Base-by-base conservation (phyloP, 176 grass and related monocot genomes). In the Canna indica region DNA sequence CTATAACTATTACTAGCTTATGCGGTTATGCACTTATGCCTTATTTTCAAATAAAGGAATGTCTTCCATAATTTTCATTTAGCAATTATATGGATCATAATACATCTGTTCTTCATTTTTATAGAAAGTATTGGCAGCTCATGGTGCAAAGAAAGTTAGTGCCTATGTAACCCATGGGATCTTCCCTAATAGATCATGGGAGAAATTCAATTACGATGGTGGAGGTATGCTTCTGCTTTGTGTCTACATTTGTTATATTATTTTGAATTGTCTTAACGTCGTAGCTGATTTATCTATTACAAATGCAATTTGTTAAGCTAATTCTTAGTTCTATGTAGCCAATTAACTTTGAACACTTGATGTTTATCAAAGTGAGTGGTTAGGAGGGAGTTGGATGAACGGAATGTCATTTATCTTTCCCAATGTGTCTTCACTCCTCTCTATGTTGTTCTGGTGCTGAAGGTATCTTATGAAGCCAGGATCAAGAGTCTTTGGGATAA, bases 81-180 rank as follows among this genome's bases (percentile, higher is more conserved):
- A n/a, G n/a, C n/a, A 14, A 28, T 61, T 61, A 15, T 61, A 3
- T 30, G 9, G 14, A 26, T 30, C 2, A 20, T 20, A 22, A 15
- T 71, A 10, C 5, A 0, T 52, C 3, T 52, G 7, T 73, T 42
- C 36, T 0, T 29, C 36, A 73, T 59, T 69, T 58, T 58, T 34
- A 69, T 58, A 85, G 77, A 84, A 84, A 85, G 77, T 80, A 30
- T 77, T 85, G 26, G 68, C 77, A 41, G 36, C 72, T 62, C 68
- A 91, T 53, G 92, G 92, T n/a, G 92, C 92, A 14, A 46, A 79
- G 70, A 96, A 87, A 85, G 80, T 96, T 50, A 96, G 88, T 54
- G 88, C 93, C n/a, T 96, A 91, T 77, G 93, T 91, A 32, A 96
- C 93, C 79, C 93, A 96, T 77, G 88, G 85, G 73, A 85, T 96